Conservation (phyloP, 2,329 filamentous ascomycete genomes). For the Penicillium sp. region DNA sequence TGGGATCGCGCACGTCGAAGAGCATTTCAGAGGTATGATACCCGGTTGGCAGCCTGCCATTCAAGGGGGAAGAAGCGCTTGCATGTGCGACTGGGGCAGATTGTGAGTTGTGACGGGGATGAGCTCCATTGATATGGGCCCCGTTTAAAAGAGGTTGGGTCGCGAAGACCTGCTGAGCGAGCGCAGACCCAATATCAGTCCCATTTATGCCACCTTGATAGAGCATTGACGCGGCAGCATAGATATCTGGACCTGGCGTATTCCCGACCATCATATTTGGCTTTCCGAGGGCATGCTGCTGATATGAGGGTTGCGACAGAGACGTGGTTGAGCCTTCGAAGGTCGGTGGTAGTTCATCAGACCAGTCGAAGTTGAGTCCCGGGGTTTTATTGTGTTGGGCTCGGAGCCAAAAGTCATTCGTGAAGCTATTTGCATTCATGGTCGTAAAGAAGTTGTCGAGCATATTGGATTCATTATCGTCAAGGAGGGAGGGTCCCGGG, state of each 20-base stretch:
- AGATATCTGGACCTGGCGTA: conserved; percentile 50
- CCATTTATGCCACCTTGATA: conserved; percentile 38
- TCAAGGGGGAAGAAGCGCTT: conserved; percentile 12
- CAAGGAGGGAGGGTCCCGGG: conserved; percentile 65
- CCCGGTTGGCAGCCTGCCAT: conserved; percentile 29
- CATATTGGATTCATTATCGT: conserved; percentile 57
- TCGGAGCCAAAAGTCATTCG: conserved; percentile 41
- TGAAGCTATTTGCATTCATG: conserved; percentile 41
- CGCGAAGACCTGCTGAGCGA: conserved; percentile 31
- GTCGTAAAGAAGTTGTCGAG: conserved; percentile 53
- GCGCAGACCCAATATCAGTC: conserved; percentile 30
- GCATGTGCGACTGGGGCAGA: conserved; percentile 20
- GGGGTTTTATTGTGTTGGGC: conserved; percentile 30
- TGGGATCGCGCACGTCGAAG: conserved; percentile 38
- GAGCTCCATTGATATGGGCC: conserved; percentile 13
- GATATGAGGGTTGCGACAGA: conserved; percentile 54
- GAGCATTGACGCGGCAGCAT: conserved; percentile 57
- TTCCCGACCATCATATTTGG: conserved; percentile 25
- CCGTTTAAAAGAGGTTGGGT: conserved; percentile 24
- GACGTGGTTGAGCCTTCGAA: conserved; percentile 68
- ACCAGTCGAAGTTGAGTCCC: conserved; percentile 38
- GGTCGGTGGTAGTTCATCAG: conserved; percentile 59
- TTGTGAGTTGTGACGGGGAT: conserved; percentile 1
- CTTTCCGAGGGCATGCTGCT: conserved; percentile 28
- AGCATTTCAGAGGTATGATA: conserved; percentile 41